A percentile compares a stretch with the other conserved stretches of the same genome.
Evolutionary conservation across 2,329 filamentous ascomycete species (phyloP).

Genomic region (Aspergillus bombycis): DNA sequence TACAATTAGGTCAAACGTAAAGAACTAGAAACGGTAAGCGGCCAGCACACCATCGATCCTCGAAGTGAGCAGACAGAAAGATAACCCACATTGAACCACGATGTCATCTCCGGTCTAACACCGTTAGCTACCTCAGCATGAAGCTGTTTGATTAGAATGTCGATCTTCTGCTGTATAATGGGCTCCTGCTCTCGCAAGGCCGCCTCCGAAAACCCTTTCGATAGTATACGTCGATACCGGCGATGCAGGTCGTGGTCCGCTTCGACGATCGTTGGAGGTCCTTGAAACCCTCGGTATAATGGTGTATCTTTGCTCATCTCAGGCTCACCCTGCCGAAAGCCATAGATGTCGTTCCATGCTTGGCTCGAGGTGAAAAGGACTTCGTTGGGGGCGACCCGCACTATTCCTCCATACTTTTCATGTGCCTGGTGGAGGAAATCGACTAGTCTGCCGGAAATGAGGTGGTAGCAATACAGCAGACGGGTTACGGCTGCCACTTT

Average conservation of each 20-base stretch:
- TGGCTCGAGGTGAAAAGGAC: not conserved
- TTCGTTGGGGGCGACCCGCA: not conserved
- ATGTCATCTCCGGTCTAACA: not conserved
- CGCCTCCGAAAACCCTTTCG: constrained; percentile 40
- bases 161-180: constrained; percentile 34
- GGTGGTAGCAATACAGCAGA: not conserved
- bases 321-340: not conserved
- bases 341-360: not conserved
- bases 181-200: constrained; percentile 38
- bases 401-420: not conserved
- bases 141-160: constrained; percentile 30
- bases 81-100: not conserved
- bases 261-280: constrained; percentile 14
- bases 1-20: constrained; percentile 24
- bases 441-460: not conserved
- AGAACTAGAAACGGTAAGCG: constrained; percentile 12
- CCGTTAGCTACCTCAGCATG: not conserved
- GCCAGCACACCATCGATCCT: constrained; percentile 4
- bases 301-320: not conserved
- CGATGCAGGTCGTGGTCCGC: constrained; percentile 27
- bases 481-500: not conserved
- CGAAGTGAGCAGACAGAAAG: not conserved
- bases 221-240: constrained; percentile 36
- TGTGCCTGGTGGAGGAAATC: not conserved
- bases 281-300: not conserved